Evolutionary conservation across 305 asterid genomes (phyloP).

Genomic region (Solanum hybrid): DNA sequence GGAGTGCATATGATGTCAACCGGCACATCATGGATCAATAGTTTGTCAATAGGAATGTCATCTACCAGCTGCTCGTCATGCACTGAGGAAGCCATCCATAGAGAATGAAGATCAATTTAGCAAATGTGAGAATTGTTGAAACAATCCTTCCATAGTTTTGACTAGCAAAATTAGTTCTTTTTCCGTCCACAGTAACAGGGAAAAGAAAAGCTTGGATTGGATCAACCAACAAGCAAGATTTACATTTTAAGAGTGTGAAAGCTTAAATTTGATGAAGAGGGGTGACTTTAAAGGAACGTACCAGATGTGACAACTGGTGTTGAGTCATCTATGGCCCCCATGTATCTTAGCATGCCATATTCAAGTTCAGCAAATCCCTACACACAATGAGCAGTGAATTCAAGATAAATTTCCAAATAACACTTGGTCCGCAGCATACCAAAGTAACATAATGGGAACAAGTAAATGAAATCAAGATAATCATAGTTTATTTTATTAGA

Average conservation of each 20-base stretch:
- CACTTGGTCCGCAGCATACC: neutral
- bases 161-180: neutral
- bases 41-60: slow-evolving; percentile 71
- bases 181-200: neutral
- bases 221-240: neutral
- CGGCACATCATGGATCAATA: slow-evolving; percentile 80
- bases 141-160: neutral
- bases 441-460: neutral
- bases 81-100: slow-evolving; percentile 33
- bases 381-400: neutral
- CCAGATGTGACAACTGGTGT: slow-evolving; percentile 81
- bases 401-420: neutral
- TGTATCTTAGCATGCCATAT: slow-evolving; percentile 94
- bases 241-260: neutral
- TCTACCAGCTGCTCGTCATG: slow-evolving; percentile 78
- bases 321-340: slow-evolving; percentile 89
- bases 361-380: slow-evolving; percentile 98
- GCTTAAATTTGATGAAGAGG: neutral
- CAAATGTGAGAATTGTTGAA: neutral
- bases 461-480: neutral
- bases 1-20: slow-evolving; percentile 95
- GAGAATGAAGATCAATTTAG: neutral
- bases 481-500: neutral
- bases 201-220: neutral
- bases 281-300: slow-evolving; percentile 10